Evolutionary conservation across 129 eudicot genomes (phyloP), one percentile per base, ranked within the genome.

Genomic region (Gnaphalium uliginosum): DNA sequence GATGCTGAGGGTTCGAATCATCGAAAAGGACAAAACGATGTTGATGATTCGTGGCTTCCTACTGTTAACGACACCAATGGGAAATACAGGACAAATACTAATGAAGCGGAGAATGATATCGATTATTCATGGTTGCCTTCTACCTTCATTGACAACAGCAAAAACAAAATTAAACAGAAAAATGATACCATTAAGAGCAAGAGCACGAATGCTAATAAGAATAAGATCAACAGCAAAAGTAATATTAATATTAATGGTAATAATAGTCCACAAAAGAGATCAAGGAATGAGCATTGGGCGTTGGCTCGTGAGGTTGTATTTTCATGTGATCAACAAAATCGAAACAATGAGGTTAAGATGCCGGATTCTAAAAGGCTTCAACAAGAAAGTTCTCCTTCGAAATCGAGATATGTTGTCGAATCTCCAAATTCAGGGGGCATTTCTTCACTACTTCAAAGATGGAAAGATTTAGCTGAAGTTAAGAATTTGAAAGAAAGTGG

Each of bases 381-480:
- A 41, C 72, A 62, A 54, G 56, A 41, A 2, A 30, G 70, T 76
- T 37, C 78, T 10, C 64, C 64, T 30, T 23, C 69, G 25, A 65
- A 53, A 37, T 22, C 69, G 4, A 81, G 74, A 32, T 56, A n/a
- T 68, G 68, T 79, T 1, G 63, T 54, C 5, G 83, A 78, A 76
- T 70, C 76, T 57, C 74, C 74, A 9, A 81, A 75, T 68, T 66
- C 51, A 8, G 76, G 83, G 4, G 91, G 86, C 6, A 96, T 93
- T 33, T 93, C 98, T 11, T 88, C 96, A 0, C 84, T 93, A 2
- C 85, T 90, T 53, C 86, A 71, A 59, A 88, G 59, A 68, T 93
- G 98, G 98, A 74, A 83, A 51, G 89, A 80, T 72, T 65, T 79
- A 60, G 85, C 87, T 3, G 85, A 79, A 76, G 41, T 73, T 32